These are phyloP conservation scores for Orbilia quercus DNA, from an alignment of 2,329 filamentous ascomycete genomes.

Conservation along the genomic window DNA sequence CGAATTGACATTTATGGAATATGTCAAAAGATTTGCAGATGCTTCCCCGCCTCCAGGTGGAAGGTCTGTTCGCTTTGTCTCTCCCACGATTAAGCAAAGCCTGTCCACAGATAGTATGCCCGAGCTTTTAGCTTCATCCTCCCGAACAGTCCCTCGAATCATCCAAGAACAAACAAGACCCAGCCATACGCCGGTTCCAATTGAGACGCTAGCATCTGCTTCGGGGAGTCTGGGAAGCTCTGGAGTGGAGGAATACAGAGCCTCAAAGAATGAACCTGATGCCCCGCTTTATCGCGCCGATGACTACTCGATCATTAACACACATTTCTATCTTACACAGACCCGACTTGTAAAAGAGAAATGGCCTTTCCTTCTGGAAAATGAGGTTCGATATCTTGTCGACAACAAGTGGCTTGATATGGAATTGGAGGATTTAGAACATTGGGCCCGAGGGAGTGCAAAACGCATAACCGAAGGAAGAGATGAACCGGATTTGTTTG, in stretches of 20 bases:
- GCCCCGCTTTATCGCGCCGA: conserved; percentile 6
- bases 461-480: conserved; percentile 31
- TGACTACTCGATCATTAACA: conserved; percentile 43
- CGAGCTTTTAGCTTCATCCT: background rate
- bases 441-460: conserved; percentile 46
- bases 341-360: conserved; percentile 22
- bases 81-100: background rate
- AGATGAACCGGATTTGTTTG: conserved; percentile 51
- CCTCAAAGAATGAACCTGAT: background rate
- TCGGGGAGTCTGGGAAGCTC: background rate
- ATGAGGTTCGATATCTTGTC: conserved; percentile 36
- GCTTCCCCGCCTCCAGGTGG: conserved; percentile 15
- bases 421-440: conserved; percentile 47
- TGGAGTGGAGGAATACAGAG: background rate
- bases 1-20: conserved; percentile 49
- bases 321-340: conserved; percentile 46
- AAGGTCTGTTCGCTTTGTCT: background rate
- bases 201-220: no score
- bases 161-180: no score
- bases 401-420: conserved; percentile 53
- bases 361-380: conserved; percentile 44
- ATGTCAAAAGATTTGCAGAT: conserved; percentile 42
- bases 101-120: conserved; percentile 2
- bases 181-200: no score
- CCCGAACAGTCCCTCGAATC: background rate